phyloP scores from a whole-genome alignment of 768 basidiomycete species.

The Leucocoprinus sp. region DNA sequence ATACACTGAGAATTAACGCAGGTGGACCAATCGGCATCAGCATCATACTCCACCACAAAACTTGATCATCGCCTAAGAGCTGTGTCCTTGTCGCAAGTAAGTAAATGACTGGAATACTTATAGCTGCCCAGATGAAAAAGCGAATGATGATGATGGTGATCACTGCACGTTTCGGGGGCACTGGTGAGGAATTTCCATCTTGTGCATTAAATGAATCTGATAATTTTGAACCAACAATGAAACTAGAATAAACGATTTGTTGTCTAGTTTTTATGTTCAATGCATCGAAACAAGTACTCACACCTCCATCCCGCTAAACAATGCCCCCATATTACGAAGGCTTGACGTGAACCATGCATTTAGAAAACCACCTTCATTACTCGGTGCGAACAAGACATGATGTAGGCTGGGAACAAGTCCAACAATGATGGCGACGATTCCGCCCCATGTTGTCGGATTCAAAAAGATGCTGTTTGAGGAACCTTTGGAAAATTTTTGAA shows the following conservation, averaged over 20 bases:
- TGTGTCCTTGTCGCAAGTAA: slow-evolving; percentile 3
- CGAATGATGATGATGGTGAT: slow-evolving; percentile 4
- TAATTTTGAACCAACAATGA: slow-evolving; percentile 10
- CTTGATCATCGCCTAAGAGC: slow-evolving; percentile 4
- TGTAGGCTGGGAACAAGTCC: slow-evolving; percentile 7
- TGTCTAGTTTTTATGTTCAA: background rate
- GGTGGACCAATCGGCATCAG: slow-evolving; percentile 12
- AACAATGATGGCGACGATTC: slow-evolving; percentile 1
- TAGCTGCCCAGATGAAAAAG: slow-evolving; percentile 5
- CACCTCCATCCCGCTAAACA: slow-evolving; percentile 10
- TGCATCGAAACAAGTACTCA: background rate
- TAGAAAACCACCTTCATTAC: slow-evolving; percentile 7
- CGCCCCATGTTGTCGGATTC: slow-evolving; percentile 10
- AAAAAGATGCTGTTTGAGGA: background rate
- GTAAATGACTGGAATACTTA: slow-evolving; percentile 10
- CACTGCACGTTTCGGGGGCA: slow-evolving; percentile 1
- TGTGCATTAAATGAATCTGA: slow-evolving; percentile 8
- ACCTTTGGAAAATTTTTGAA: too few relatives aligned
- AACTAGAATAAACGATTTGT: background rate
- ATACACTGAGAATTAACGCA: slow-evolving; percentile 5
- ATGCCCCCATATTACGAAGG: slow-evolving; percentile 8
- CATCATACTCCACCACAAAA: slow-evolving; percentile 13
- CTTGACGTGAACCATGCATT: slow-evolving; percentile 10
- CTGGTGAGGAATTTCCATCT: background rate
- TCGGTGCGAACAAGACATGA: slow-evolving; percentile 3